Percentiles rank a stretch among this genome's conserved stretches.
Evolutionary conservation across 2,329 filamentous ascomycete species (phyloP).

Genomic region (Apiospora saccharicola): DNA sequence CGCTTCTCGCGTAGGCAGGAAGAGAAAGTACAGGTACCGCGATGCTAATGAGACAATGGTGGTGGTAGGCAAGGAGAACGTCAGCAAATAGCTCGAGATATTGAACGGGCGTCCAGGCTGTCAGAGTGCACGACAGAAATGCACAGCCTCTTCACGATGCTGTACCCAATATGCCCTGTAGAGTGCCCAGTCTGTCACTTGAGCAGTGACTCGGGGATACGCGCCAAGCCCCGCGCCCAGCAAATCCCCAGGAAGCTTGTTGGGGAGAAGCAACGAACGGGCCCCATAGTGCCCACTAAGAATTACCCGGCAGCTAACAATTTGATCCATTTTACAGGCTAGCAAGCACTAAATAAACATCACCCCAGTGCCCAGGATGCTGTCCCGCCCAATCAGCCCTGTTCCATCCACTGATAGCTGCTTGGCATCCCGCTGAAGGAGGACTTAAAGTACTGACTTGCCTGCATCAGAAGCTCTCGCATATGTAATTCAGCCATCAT

Average conservation of each 20-base stretch:
- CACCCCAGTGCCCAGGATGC: background rate
- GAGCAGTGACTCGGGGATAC: background rate
- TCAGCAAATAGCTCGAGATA: background rate
- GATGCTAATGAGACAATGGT: background rate
- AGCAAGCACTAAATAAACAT: conserved; percentile 1
- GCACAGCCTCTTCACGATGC: background rate
- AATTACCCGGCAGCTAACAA: background rate
- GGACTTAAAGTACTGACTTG: background rate
- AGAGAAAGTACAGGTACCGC: background rate
- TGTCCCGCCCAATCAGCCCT: background rate
- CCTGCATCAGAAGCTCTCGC: background rate
- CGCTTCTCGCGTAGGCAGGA: background rate
- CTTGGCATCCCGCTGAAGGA: background rate
- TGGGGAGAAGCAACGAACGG: conserved; percentile 5
- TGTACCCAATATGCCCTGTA: background rate
- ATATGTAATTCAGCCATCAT: background rate
- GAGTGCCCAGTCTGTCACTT: background rate
- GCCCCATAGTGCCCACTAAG: background rate
- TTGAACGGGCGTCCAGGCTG: background rate
- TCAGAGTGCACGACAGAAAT: background rate
- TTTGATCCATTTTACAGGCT: conserved; percentile 3
- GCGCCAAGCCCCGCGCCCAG: background rate
- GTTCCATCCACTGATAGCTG: background rate
- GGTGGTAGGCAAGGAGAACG: no score
- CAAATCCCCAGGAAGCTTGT: conserved; percentile 20